A percentile compares a stretch with the other conserved stretches of the same genome.
Conservation (phyloP, 1,139 yeast species). For the Suzukiozyma palmioleophila region DNA sequence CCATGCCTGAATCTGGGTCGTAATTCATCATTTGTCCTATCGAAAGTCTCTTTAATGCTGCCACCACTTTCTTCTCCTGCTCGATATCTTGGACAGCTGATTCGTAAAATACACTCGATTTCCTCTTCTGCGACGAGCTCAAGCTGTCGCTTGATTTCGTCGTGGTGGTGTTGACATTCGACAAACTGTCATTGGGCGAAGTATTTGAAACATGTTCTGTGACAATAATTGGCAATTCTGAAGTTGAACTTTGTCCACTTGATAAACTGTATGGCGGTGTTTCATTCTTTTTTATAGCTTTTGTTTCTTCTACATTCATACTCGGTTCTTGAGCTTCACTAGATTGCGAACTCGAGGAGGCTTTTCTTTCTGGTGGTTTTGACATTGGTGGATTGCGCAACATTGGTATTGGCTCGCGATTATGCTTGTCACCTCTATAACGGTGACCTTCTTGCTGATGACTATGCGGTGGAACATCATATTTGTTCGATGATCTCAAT, state of each 20-base stretch:
- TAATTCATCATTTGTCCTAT: conserved; percentile 51
- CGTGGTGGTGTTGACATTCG: background rate
- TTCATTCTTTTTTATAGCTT: too few species aligned
- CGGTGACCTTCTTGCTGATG: background rate
- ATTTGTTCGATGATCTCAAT: too few species aligned
- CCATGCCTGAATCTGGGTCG: conserved; percentile 48
- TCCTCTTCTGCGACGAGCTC: background rate
- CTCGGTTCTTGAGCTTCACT: too few species aligned
- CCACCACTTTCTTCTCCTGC: conserved; percentile 56
- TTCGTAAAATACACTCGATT: conserved; percentile 19
- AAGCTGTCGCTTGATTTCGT: background rate
- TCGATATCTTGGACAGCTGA: conserved; percentile 48
- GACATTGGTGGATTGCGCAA: background rate
- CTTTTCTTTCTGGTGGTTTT: background rate
- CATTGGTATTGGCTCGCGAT: background rate
- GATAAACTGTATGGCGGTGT: background rate
- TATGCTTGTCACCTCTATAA: background rate
- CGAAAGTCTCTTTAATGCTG: conserved; percentile 52
- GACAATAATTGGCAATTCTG: too few species aligned
- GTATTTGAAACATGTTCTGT: too few species aligned
- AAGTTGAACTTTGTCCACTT: background rate
- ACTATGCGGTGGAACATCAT: too few species aligned
- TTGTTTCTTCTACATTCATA: too few species aligned
- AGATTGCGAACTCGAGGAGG: background rate
- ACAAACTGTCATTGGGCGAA: background rate